Evolutionary conservation across 2,329 filamentous ascomycete species (phyloP).

Genomic region (Colletotrichum shisoi): DNA sequence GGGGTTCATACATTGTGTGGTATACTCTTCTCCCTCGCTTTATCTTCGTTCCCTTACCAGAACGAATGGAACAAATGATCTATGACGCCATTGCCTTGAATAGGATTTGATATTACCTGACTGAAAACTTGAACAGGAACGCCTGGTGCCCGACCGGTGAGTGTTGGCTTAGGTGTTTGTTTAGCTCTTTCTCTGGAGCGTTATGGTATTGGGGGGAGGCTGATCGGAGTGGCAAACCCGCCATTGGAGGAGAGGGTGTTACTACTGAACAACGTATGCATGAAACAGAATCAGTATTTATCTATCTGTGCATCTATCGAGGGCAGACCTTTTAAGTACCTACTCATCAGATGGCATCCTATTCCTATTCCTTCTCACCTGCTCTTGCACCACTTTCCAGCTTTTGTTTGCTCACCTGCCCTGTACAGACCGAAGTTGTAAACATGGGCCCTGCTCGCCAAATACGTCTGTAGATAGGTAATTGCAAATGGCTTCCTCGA

Average conservation of each 20-base stretch:
- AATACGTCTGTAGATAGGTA: not conserved
- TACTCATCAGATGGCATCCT: no score
- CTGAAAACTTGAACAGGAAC: no score
- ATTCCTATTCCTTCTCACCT: not conserved
- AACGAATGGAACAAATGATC: no score
- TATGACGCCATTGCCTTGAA: not conserved
- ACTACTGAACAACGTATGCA: not conserved
- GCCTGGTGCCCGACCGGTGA: not conserved
- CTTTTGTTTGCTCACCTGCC: not conserved
- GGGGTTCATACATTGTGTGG: no score
- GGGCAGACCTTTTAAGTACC: not conserved
- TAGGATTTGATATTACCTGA: not conserved
- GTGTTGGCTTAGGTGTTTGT: not conserved
- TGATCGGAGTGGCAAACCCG: not conserved
- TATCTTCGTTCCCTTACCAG: no score
- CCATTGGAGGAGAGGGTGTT: not conserved
- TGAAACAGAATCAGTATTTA: not conserved
- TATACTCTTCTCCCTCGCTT: no score
- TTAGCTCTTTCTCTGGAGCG: not conserved
- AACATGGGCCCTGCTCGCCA: not conserved
- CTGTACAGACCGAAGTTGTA: not conserved
- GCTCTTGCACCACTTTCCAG: no score
- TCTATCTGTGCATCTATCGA: not conserved
- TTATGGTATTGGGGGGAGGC: not conserved
- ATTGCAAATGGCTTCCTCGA: conserved; percentile 6